Conservation (phyloP, 176 grass and related monocot genomes). For the Carex scoparia region DNA sequence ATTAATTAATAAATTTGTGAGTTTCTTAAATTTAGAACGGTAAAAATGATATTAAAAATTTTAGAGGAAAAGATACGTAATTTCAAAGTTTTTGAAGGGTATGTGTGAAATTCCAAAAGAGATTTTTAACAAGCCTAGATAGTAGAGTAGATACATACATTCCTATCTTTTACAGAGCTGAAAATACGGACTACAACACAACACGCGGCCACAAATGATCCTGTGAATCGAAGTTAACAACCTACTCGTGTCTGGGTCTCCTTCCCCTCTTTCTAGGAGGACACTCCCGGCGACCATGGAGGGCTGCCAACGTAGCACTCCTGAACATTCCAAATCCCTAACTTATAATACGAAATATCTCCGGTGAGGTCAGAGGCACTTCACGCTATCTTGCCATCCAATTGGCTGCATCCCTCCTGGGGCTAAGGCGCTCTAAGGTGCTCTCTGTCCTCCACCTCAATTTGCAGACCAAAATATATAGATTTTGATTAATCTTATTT, state of each 20-base stretch:
- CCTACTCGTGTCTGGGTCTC: background rate
- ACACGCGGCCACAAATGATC: background rate
- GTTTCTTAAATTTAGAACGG: no score
- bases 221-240: background rate
- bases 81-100: no score
- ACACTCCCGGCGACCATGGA: background rate
- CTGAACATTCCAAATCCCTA: background rate
- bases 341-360: background rate
- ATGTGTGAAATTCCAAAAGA: no score
- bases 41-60: no score
- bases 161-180: background rate
- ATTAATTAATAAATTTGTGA: no score
- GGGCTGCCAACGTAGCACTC: background rate
- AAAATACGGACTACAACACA: background rate
- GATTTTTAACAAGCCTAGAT: no score
- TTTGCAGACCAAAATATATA: background rate
- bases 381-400: background rate
- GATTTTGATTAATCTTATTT: background rate
- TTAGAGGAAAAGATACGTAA: no score
- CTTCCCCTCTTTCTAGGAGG: background rate
- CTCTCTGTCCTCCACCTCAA: background rate
- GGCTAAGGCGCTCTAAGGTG: background rate
- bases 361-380: background rate
- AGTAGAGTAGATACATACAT: no score
- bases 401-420: background rate